phyloP scores from a whole-genome alignment of 345 rosid genomes.

The Eucalyptus urophylla region DNA sequence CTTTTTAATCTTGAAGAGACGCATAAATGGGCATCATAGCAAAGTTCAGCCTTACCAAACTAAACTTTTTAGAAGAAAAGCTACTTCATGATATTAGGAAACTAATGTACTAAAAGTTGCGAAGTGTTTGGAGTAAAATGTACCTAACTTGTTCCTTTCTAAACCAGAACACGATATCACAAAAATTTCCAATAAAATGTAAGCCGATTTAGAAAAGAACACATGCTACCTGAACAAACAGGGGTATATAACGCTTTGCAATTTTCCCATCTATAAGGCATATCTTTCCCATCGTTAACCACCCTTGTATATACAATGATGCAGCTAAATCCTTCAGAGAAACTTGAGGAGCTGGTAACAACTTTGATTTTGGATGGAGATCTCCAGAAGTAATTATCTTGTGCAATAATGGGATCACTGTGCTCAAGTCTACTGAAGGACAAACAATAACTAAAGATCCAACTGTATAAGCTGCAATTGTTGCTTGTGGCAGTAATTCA shows the following conservation, averaged over 20 bases:
- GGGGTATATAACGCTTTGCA: slow-evolving; percentile 83
- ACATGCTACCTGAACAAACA: slow-evolving; percentile 71
- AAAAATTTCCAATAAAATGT: not conserved
- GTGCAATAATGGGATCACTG: slow-evolving; percentile 54
- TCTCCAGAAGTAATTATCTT: slow-evolving; percentile 72
- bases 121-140: not conserved
- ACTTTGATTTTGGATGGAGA: slow-evolving; percentile 49
- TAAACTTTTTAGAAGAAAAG: not conserved
- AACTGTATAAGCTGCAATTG: slow-evolving; percentile 65
- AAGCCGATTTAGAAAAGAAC: not conserved
- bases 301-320: slow-evolving; percentile 68
- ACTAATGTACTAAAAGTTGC: not conserved
- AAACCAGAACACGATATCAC: not conserved
- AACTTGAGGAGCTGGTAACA: slow-evolving; percentile 34
- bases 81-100: not conserved
- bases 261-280: slow-evolving; percentile 87
- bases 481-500: slow-evolving; percentile 37
- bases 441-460: slow-evolving; percentile 69
- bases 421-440: slow-evolving; percentile 60
- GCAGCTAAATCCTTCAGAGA: slow-evolving; percentile 57
- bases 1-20: not conserved
- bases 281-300: slow-evolving; percentile 93
- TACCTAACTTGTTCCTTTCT: not conserved
- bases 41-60: not conserved
- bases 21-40: not conserved